These are phyloP conservation scores for Heracleum sosnowskyi DNA, from an alignment of 129 eudicot genomes.

Conservation along the genomic window DNA sequence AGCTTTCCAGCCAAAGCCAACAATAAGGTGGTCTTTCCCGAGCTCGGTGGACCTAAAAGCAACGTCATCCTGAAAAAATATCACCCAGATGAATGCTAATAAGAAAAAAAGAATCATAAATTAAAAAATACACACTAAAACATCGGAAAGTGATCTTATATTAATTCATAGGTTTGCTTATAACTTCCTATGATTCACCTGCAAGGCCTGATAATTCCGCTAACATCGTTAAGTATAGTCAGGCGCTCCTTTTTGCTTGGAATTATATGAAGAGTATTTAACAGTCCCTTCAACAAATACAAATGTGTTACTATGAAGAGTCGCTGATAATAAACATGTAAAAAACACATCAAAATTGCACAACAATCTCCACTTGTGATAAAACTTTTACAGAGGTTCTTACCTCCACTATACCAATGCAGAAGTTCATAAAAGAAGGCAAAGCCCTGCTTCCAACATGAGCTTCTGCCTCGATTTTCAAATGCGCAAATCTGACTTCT, in stretches of 20 bases:
- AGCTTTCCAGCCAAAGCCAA: no score
- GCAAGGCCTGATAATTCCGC: slow-evolving; percentile 17
- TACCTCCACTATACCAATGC: slow-evolving; percentile 49
- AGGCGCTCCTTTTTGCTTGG: slow-evolving; percentile 36
- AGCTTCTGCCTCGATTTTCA: slow-evolving; percentile 60
- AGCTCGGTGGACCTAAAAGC: no score
- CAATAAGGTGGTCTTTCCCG: no score
- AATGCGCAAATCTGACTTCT: slow-evolving; percentile 65
- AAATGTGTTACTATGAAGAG: not conserved
- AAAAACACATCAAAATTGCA: not conserved
- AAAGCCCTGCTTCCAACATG: slow-evolving; percentile 65
- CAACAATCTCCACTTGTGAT: not conserved
- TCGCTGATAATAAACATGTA: not conserved
- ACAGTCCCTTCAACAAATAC: slow-evolving; percentile 24
- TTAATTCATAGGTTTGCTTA: no score
- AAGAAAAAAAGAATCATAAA: no score
- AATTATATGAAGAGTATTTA: slow-evolving; percentile 30
- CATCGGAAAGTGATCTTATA: no score
- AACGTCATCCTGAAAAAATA: no score
- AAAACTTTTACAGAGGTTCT: not conserved
- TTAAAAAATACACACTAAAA: no score
- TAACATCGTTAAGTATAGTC: slow-evolving; percentile 36
- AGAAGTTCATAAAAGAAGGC: slow-evolving; percentile 66
- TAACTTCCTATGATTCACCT: no score
- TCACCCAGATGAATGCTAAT: no score